Evolutionary conservation across 768 basidiomycete species (phyloP), one percentile per base, ranked within the genome.

Genomic region (Leucosporidium creatinivorum): DNA sequence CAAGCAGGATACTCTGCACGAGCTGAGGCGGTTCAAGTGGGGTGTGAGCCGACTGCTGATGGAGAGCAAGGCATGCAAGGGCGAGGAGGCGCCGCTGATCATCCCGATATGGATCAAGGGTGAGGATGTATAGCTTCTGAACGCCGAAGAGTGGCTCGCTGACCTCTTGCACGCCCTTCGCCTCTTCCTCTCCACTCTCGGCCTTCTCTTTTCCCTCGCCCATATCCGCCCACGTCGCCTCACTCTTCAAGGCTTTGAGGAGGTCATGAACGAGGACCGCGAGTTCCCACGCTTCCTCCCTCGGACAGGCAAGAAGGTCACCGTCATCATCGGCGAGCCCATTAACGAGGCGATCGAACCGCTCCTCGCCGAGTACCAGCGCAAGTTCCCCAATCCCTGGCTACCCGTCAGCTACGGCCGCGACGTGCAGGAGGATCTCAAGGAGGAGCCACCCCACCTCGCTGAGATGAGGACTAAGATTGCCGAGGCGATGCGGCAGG

Each of bases 21-120:
- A 63, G 72, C 78, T 96, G 61, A 82, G 86, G 10, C 82, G 89
- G 57, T 94, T 96, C 79, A 96, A 93, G 81, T 97, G 93, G 93
- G 93, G 93, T 66, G 81, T 93, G 31, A 90, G 89, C 49, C 84
- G 92, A 30, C 88, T 96, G 44, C 76, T 98, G 54, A 92, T 87
- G 84, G 85, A 87, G 64, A 44, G 39, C 39, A 44, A 44, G 39
- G 39, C 10, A 44, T 6, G 39, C 6, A 10, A 17, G 15, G 80
- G 82, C 13, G 77, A 80, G 19, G 74, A 80, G n/a, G 82, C 85
- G 54, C 93, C 93, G 3, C 77, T 86, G 26, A 85, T 96, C 66
- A 87, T 98, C 69, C 93, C 93, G 3, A 89, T 96, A 83, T 98
- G 91, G 91, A 80, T 97, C 18, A 87, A 88, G n/a, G 87, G 87